These are phyloP conservation scores for Populus tomentosa DNA, from an alignment of 441 rosid genomes.

Conservation along the genomic window DNA sequence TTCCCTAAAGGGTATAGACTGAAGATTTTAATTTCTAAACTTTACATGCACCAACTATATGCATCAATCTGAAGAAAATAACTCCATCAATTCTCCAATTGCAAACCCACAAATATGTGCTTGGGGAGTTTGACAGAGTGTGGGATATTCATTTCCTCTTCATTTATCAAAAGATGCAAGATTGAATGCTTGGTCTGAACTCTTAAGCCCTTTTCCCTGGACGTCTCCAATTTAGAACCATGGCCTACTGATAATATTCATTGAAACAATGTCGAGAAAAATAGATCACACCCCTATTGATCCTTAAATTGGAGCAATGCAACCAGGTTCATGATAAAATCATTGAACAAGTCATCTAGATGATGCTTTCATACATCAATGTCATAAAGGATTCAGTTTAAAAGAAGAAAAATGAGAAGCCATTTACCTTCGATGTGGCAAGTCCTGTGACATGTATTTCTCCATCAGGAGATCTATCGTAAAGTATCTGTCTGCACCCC, in stretches of 20 bases:
- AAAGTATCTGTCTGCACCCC: slow-evolving; percentile 93
- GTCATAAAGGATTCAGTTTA: neutral
- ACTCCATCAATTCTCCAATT: neutral
- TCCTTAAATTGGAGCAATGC: neutral
- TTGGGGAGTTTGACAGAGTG: no score
- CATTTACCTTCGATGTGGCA: slow-evolving; percentile 75
- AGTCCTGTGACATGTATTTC: slow-evolving; percentile 75
- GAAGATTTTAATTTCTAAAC: neutral
- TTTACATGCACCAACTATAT: neutral
- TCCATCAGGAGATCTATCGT: slow-evolving; percentile 59
- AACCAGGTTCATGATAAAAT: neutral
- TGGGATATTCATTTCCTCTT: neutral
- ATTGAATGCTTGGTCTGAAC: neutral
- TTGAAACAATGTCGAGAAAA: neutral
- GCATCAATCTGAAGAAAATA: neutral
- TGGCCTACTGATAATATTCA: neutral
- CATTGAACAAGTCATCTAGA: neutral
- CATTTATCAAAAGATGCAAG: neutral
- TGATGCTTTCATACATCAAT: neutral
- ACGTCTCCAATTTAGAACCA: neutral
- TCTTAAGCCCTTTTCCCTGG: neutral
- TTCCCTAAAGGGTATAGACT: neutral
- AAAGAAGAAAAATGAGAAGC: slow-evolving; percentile 8
- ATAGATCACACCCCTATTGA: neutral
- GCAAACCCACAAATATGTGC: neutral